A percentile compares a stretch with the other conserved stretches of the same genome.
phyloP scores from a whole-genome alignment of 1,139 yeast species.

The Yamadazyma buinensis region DNA sequence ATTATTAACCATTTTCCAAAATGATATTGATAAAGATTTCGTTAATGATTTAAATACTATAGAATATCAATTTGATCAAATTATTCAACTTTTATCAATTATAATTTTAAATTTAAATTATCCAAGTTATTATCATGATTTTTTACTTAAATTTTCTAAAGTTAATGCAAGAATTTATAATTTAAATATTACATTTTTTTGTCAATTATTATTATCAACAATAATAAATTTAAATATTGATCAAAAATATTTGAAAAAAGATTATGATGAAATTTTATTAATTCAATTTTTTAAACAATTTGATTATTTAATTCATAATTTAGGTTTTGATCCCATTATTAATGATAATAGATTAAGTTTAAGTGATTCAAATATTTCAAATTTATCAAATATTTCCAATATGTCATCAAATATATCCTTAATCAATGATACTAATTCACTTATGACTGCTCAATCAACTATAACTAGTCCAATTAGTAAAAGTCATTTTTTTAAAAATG shows the following conservation, averaged over 20 bases:
- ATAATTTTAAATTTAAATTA: constrained; percentile 3
- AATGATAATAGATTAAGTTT: constrained; percentile 5
- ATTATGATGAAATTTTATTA: no score
- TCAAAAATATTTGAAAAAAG: no score
- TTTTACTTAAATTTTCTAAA: constrained; percentile 7
- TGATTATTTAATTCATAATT: constrained; percentile 1
- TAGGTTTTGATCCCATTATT: constrained; percentile 2
- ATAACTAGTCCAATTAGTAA: constrained; percentile 3
- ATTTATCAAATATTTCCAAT: constrained; percentile 6
- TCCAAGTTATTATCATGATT: constrained; percentile 3
- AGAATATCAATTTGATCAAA: constrained; percentile 5
- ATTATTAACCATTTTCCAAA: background rate
- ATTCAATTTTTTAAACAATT: constrained; percentile 5
- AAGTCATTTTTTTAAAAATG: no score
- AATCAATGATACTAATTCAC: constrained; percentile 4
- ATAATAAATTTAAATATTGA: no score
- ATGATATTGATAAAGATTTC: no score
- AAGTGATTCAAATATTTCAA: constrained; percentile 5
- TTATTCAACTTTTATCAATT: constrained; percentile 6
- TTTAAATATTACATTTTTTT: constrained; percentile 5
- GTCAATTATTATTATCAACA: constrained; percentile 4
- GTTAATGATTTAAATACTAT: constrained; percentile 1
- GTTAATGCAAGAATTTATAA: constrained; percentile 5
- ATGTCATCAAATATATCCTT: no score
- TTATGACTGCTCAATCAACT: constrained; percentile 4